Conservation (phyloP, 208 protist genomes). For the Crithidia fasciculata region DNA sequence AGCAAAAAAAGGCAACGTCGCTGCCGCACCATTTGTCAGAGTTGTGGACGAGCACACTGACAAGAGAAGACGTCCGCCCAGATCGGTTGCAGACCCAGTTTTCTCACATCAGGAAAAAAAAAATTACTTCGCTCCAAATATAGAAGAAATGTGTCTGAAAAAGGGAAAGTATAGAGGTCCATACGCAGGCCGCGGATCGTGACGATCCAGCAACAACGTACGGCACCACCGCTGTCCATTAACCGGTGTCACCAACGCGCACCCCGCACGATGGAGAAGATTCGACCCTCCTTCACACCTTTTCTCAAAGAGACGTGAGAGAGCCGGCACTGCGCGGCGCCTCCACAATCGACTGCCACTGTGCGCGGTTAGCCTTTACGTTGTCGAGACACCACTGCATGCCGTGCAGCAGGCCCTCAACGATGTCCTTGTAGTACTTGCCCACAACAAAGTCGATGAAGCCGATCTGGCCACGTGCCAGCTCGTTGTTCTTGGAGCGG, state of each 20-base stretch:
- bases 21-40: no score
- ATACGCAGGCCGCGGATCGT: no score
- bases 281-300: background rate
- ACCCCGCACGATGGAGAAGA: constrained; percentile 1
- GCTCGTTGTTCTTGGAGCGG: constrained; percentile 83
- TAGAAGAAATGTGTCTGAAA: no score
- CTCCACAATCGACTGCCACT: constrained; percentile 77
- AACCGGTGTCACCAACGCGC: background rate
- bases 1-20: no score
- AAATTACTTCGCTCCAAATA: no score
- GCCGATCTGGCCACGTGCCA: constrained; percentile 85
- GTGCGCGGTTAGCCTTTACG: constrained; percentile 55
- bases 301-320: background rate
- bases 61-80: no score
- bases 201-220: no score
- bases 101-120: no score
- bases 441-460: constrained; percentile 89
- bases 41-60: no score
- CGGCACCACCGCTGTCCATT: no score
- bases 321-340: background rate
- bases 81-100: no score
- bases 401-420: constrained; percentile 50
- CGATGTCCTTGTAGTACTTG: constrained; percentile 83
- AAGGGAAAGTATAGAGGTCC: no score
- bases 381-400: constrained; percentile 88